Evolutionary conservation across 2,329 filamentous ascomycete species (phyloP).

Genomic region (Hypoxylon sp.): DNA sequence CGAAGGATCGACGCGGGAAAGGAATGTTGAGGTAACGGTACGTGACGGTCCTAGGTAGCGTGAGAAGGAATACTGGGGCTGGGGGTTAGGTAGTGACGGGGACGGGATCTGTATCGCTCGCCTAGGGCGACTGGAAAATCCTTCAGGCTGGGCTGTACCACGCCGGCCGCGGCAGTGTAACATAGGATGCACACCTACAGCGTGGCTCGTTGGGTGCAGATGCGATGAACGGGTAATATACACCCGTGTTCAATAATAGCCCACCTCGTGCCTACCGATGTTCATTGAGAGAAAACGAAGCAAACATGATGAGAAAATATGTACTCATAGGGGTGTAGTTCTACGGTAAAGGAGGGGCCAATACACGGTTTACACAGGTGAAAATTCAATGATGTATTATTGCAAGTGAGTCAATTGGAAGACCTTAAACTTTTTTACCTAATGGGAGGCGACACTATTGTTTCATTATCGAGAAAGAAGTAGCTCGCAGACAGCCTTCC

Average conservation of each 20-base stretch:
- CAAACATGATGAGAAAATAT: conserved; percentile 1
- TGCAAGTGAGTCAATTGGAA: neutral
- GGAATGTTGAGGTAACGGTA: neutral
- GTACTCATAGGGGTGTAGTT: neutral
- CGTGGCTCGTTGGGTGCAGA: conserved; percentile 1
- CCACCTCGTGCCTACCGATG: neutral
- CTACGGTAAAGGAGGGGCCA: neutral
- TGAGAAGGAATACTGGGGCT: neutral
- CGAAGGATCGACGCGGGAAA: conserved; percentile 2
- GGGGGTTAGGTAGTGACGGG: neutral
- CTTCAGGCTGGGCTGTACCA: conserved; percentile 11
- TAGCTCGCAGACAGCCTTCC: conserved; percentile 1
- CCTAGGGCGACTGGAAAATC: conserved; percentile 1
- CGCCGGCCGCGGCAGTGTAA: conserved; percentile 14
- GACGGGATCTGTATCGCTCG: neutral
- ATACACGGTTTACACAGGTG: neutral
- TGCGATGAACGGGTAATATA: neutral
- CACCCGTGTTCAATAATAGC: conserved; percentile 2
- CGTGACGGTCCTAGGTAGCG: neutral
- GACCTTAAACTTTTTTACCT: neutral
- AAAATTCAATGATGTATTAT: neutral
- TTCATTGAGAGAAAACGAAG: neutral
- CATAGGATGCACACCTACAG: conserved; percentile 8
- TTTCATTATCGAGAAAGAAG: conserved; percentile 2
- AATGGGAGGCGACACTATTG: conserved; percentile 24